Evolutionary conservation across 306 rosid species (phyloP).

Genomic region (Comarum palustre): DNA sequence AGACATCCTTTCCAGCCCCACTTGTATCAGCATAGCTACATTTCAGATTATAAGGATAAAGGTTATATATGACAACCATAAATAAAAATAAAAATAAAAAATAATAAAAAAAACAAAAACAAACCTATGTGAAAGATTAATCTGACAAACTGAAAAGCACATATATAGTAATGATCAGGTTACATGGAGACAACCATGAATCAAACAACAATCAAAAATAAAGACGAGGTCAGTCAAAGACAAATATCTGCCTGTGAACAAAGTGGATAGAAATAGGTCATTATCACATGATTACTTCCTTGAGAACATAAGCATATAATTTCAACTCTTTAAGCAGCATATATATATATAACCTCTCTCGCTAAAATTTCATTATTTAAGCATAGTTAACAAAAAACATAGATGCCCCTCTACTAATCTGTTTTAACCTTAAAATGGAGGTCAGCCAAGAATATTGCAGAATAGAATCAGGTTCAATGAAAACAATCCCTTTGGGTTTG

Average conservation of each 20-base stretch:
- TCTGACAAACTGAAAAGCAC: not conserved
- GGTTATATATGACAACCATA: not conserved
- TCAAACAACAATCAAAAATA: not conserved
- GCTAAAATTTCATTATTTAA: not conserved
- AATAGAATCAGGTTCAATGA: not conserved
- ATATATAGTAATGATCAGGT: not conserved
- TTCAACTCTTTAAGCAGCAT: not conserved
- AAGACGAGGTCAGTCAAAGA: not conserved
- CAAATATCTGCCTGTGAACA: not conserved
- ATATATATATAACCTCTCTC: not conserved
- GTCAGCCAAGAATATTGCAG: not conserved
- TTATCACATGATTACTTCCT: not conserved
- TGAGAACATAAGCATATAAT: not conserved
- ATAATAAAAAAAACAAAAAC: too few species aligned
- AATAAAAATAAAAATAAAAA: not conserved
- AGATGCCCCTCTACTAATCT: not conserved
- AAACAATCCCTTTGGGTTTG: slow-evolving; percentile 2
- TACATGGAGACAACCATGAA: not conserved
- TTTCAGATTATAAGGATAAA: not conserved
- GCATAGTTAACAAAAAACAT: not conserved
- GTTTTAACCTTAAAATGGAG: not conserved
- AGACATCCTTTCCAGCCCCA: slow-evolving; percentile 95
- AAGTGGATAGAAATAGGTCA: too few species aligned
- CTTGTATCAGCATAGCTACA: slow-evolving; percentile 88
- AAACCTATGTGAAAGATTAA: not conserved